These are phyloP conservation scores for Picocystis salinarum DNA, from an alignment of 139 green algal species.

Conservation along the genomic window DNA sequence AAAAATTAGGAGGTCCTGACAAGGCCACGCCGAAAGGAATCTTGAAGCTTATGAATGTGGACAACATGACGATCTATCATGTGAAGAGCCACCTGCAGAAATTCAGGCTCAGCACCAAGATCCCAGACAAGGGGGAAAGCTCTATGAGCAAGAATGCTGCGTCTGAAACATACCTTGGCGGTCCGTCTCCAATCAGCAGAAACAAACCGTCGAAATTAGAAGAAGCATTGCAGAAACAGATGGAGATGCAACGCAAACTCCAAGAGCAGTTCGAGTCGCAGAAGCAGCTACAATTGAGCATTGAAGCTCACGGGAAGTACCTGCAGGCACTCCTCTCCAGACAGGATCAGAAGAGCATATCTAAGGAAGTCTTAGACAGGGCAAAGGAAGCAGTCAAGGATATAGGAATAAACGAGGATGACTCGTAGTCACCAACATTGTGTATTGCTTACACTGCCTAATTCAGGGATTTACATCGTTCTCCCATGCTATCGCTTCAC, in stretches of 20 bases:
- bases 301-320: slow-evolving; percentile 77
- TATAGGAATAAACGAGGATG: too few species aligned
- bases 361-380: too few species aligned
- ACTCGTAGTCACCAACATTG: too few species aligned
- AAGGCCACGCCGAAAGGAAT: slow-evolving; percentile 26
- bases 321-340: too few species aligned
- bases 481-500: too few species aligned
- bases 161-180: too few species aligned
- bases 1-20: slow-evolving; percentile 27
- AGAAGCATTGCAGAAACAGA: slow-evolving; percentile 72
- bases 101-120: neutral
- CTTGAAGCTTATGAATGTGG: slow-evolving; percentile 23
- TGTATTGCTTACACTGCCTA: too few species aligned
- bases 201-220: too few species aligned
- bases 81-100: slow-evolving; percentile 23
- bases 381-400: too few species aligned
- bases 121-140: neutral
- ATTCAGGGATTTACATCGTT: too few species aligned
- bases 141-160: neutral
- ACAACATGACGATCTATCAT: slow-evolving; percentile 34
- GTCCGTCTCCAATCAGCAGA: too few species aligned
- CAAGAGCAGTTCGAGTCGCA: slow-evolving; percentile 88
- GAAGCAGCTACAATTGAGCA: slow-evolving; percentile 64
- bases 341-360: too few species aligned
- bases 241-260: slow-evolving; percentile 88